Percentiles rank a stretch among this genome's conserved stretches.
Conservation (phyloP, 2,329 filamentous ascomycete genomes). For the Gaeumannomyces sp. region DNA sequence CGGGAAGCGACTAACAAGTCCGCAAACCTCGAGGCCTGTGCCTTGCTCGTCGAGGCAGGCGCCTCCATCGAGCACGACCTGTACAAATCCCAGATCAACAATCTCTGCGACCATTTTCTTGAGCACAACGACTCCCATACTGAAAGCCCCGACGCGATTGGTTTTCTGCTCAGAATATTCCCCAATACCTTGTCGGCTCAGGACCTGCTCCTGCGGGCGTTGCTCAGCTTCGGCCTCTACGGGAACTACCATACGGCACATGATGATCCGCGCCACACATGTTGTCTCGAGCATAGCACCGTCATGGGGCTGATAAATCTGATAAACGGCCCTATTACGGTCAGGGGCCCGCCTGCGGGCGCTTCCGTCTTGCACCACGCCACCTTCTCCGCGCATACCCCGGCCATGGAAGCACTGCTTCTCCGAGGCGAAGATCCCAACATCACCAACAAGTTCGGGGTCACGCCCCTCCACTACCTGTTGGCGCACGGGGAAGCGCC, state of each 20-base stretch:
- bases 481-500: neutral
- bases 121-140: no score
- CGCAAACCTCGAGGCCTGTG: neutral
- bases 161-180: no score
- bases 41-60: neutral
- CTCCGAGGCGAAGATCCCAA: neutral
- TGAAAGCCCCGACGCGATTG: no score
- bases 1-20: neutral
- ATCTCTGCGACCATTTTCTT: no score
- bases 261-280: no score
- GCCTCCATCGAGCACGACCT: no score
- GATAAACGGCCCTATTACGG: neutral
- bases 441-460: neutral
- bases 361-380: neutral
- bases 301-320: neutral
- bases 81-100: no score
- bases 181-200: no score
- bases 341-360: neutral
- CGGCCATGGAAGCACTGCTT: neutral
- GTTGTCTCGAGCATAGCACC: neutral
- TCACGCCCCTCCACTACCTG: neutral
- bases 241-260: neutral
- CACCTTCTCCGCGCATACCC: neutral
- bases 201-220: no score
- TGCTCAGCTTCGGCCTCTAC: no score